Evolutionary conservation across 179 eudicot species (phyloP).

Genomic region (Patellifolia procumbens): DNA sequence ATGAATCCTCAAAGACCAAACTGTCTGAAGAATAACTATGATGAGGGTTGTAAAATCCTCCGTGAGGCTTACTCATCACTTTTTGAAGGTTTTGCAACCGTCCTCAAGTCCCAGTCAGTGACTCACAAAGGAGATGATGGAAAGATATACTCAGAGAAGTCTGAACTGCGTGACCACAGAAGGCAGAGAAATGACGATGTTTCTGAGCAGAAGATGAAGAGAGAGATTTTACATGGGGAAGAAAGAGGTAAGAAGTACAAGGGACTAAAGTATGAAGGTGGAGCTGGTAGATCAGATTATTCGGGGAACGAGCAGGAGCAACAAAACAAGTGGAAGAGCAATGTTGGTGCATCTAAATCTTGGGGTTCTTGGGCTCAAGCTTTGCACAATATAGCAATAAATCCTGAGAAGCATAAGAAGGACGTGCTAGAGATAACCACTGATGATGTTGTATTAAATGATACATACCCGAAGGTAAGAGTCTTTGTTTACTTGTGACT

Average conservation of each 20-base stretch:
- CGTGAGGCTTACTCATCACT: conserved; percentile 83
- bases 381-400: conserved; percentile 64
- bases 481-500: conserved; percentile 9
- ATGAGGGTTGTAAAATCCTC: conserved; percentile 73
- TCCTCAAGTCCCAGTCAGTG: conserved; percentile 38
- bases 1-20: conserved; percentile 92
- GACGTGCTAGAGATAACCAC: conserved; percentile 53
- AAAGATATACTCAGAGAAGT: conserved; percentile 12
- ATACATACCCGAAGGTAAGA: conserved; percentile 78
- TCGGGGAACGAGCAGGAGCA: conserved; percentile 32
- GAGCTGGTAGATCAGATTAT: conserved; percentile 23
- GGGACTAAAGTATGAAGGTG: conserved; percentile 37
- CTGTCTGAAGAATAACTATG: conserved; percentile 65
- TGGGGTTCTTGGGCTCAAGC: conserved; percentile 89
- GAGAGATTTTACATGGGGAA: conserved; percentile 40
- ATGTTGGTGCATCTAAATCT: conserved; percentile 37
- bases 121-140: conserved; percentile 15
- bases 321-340: conserved; percentile 26
- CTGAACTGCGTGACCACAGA: conserved; percentile 31
- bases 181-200: conserved; percentile 19
- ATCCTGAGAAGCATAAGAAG: conserved; percentile 62
- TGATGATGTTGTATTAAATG: conserved; percentile 72
- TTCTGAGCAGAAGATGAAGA: conserved; percentile 52
- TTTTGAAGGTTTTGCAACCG: conserved; percentile 76
- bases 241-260: conserved; percentile 61